These are phyloP conservation scores for Odontarrhena argentea DNA, from an alignment of 345 rosid genomes.

Conservation along the genomic window DNA sequence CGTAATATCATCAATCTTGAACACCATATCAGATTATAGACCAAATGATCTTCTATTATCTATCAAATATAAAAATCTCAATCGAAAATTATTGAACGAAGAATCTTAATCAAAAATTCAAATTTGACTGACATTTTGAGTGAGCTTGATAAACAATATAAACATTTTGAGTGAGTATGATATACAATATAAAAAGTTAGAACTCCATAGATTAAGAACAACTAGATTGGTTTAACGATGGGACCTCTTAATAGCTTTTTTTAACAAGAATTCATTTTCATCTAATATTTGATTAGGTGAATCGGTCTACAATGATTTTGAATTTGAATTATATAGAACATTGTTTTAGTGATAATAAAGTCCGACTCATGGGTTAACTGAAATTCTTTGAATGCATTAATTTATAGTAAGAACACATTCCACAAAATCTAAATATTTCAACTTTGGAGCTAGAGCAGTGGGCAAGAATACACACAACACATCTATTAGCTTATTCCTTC, in stretches of 20 bases:
- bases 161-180: no score
- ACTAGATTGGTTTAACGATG: not conserved
- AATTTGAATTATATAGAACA: conserved; percentile 7
- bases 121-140: no score
- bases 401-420: not conserved
- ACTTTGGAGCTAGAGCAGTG: not conserved
- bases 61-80: no score
- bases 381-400: not conserved
- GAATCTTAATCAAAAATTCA: no score
- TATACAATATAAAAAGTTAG: not conserved
- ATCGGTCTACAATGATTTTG: conserved; percentile 13
- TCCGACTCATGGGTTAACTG: not conserved
- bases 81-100: no score
- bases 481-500: not conserved
- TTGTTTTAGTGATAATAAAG: conserved; percentile 6
- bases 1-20: no score
- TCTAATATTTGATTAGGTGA: conserved; percentile 18
- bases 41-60: no score
- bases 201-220: not conserved
- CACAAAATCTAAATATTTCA: not conserved
- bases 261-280: not conserved
- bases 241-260: not conserved
- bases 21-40: no score
- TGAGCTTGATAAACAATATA: no score
- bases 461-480: not conserved